Evolutionary conservation across 2,329 filamentous ascomycete species (phyloP), one percentile per base, ranked within the genome.

Genomic region (Phoma herbarum): DNA sequence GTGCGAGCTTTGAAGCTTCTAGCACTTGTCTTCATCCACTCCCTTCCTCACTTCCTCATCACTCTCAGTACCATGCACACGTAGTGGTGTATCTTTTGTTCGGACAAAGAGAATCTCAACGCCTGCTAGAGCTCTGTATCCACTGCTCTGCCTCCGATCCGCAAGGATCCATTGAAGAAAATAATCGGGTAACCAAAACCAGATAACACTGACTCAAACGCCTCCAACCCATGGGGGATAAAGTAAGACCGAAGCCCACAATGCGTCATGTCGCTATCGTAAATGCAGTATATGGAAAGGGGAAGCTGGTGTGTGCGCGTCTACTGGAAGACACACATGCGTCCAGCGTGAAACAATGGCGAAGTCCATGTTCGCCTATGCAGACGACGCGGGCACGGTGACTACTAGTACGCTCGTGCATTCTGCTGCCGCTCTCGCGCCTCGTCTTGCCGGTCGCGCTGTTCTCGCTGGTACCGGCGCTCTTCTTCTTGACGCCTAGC

Each of bases 281-380:
- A 77, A 75, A 77, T 76, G 73, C 73, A 72, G 63, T 71, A 76
- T 61, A 75, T 76, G 67, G 62, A 64, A 72, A 70, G 64, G 65
- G 68, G 67, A 63, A 49, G 59, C 60, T 52, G 59, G 61, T 20
- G 44, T 51, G 25, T 31, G 41, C 7, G 26, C 7, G 26, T 43
- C 46, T 42, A 46, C 14, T 22, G 25, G n/a, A 57, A 56, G 37
- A 56, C 53, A 57, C 52, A 53, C 26, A 35, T 35, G 31, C 31
- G 16, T 35, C 48, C 50, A 53, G 54, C 57, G 46, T 39, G 26
- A 41, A 47, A 37, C 53, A 18, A 47, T 53, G 52, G 47, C 16
- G 41, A 59, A 42, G 9, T 28, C 63, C 59, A 53, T 55, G 52
- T 54, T 60, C 63, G 59, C 62, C 54, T 51, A 35, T 22, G 22